Evolutionary conservation across 129 eudicot species (phyloP).

Genomic region (Saussurea involucrata): DNA sequence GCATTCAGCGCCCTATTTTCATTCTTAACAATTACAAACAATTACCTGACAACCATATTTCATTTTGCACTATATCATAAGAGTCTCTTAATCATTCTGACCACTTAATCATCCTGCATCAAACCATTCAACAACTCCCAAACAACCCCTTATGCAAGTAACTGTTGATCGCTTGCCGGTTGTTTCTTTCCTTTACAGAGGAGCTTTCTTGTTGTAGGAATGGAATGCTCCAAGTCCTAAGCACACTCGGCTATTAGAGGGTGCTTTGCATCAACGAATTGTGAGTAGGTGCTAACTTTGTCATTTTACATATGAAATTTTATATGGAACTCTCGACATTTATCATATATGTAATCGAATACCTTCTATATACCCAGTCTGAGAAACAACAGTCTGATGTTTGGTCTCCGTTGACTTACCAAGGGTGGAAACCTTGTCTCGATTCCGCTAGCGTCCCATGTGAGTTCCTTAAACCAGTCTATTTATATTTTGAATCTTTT

Average conservation of each 20-base stretch:
- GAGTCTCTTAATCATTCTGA: too few relatives aligned
- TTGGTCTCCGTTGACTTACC: conserved; percentile 69
- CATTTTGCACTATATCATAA: too few relatives aligned
- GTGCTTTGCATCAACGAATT: conserved; percentile 58
- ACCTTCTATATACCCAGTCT: conserved; percentile 24
- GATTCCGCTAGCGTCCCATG: conserved; percentile 35
- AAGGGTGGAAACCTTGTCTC: conserved; percentile 68
- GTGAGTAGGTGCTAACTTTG: conserved; percentile 56
- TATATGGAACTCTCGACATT: conserved; percentile 8
- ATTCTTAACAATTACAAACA: too few relatives aligned
- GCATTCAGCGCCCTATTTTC: too few relatives aligned
- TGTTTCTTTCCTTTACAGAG: background rate
- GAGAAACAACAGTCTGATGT: conserved; percentile 45
- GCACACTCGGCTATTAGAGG: conserved; percentile 56
- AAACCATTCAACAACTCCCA: too few relatives aligned
- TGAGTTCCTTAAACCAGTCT: conserved; percentile 23
- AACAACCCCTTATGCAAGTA: background rate
- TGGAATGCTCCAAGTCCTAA: conserved; percentile 84
- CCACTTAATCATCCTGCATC: too few relatives aligned
- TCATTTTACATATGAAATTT: background rate
- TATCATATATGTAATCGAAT: conserved; percentile 8
- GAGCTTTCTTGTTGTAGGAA: conserved; percentile 49
- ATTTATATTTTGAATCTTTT: background rate
- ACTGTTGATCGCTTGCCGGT: background rate
- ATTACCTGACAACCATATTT: too few relatives aligned